phyloP scores from a whole-genome alignment of 192 early-diverging fungal species.

The Funneliformis mosseae region DNA sequence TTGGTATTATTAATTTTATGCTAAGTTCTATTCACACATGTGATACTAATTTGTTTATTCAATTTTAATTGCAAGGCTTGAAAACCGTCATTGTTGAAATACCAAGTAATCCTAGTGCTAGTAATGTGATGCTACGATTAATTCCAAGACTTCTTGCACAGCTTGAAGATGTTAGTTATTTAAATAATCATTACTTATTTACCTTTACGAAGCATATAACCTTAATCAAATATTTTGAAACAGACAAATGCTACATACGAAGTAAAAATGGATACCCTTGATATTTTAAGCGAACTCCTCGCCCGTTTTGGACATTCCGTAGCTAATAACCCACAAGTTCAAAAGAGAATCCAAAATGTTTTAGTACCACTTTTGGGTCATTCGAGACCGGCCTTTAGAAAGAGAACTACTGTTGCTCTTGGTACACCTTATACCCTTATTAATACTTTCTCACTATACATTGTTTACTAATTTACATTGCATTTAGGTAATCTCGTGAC shows the following conservation, averaged over 20 bases:
- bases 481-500: constrained; percentile 58
- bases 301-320: constrained; percentile 69
- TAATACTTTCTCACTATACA: neutral
- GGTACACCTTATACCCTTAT: constrained; percentile 23
- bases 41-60: too few relatives aligned
- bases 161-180: constrained; percentile 58
- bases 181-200: neutral
- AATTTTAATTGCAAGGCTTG: constrained; percentile 35
- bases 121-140: constrained; percentile 61
- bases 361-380: constrained; percentile 72
- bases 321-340: constrained; percentile 47
- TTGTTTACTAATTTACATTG: neutral
- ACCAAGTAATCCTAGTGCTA: constrained; percentile 51
- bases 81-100: constrained; percentile 83
- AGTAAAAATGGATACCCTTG: constrained; percentile 70
- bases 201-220: neutral
- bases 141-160: constrained; percentile 68
- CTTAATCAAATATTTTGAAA: neutral
- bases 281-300: constrained; percentile 73
- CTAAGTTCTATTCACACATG: neutral
- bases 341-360: constrained; percentile 62
- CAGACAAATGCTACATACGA: constrained; percentile 54
- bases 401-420: constrained; percentile 72
- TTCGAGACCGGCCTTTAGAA: constrained; percentile 72
- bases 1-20: constrained; percentile 51